Evolutionary conservation across 108 stramenopile genomes (phyloP), one percentile per base, ranked within the genome.

Genomic region (Nitzschia sp.): DNA sequence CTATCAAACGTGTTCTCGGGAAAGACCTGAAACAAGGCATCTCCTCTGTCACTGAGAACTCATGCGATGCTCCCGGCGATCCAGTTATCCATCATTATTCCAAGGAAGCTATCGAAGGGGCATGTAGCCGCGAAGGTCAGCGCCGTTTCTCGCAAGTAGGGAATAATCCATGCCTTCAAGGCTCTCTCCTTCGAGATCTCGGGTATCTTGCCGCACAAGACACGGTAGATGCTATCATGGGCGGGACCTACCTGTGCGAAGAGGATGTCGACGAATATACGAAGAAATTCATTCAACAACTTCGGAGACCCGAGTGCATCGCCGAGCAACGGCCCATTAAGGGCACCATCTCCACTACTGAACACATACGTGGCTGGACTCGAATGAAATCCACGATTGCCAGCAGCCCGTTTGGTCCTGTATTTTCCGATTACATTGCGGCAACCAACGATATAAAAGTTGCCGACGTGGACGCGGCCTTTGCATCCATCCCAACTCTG

Each of bases 71-170:
- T n/a, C n/a, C n/a, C n/a, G n/a, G n/a, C n/a, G n/a, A n/a, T n/a
- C n/a, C n/a, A n/a, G n/a, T n/a, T n/a, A n/a, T n/a, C n/a, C n/a
- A n/a, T n/a, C n/a, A n/a, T n/a, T n/a, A n/a, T n/a, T n/a, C n/a
- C n/a, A n/a, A n/a, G n/a, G 57, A 58, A 58, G 27, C 9, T 4
- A 58, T 58, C 5, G 57, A 58, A 29, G 5, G 24, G 9, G 57
- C 57, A 25, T 58, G 57, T 24, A 58, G 27, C 21, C 11, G 4
- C 17, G 57, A 58, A 58, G 24, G 24, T 5, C 28, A 58, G 31
- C 11, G 9, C 11, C 57, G 57, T 29, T 58, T 58, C 31, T 17
- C 57, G 6, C 57, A 58, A 54, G 24, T 29, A 11, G 27, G 8
- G 11, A 24, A 26, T 30, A 58, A 26, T 15, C 57, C 57, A 5